phyloP scores from a whole-genome alignment of 148 eudicot genomes.

The Rhododendron simsii region DNA sequence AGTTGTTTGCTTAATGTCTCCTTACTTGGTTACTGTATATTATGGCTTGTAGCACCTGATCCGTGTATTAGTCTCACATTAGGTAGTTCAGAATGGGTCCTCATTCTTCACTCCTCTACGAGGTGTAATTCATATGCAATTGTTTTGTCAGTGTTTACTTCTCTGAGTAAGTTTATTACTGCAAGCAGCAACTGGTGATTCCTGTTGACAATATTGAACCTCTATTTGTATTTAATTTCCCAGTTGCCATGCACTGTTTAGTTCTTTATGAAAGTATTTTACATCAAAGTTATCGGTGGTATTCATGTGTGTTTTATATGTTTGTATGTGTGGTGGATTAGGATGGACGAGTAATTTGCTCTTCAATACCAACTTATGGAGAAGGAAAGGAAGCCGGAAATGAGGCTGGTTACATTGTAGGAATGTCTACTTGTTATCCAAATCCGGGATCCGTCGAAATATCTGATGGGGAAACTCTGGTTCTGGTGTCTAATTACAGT shows the following conservation, averaged over 20 bases:
- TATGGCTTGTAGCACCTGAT: background rate
- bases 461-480: conserved; percentile 54
- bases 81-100: background rate
- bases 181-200: background rate
- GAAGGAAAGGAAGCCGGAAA: conserved; percentile 67
- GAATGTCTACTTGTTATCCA: conserved; percentile 95
- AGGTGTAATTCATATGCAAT: background rate
- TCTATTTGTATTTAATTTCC: background rate
- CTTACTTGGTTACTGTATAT: background rate
- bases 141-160: background rate
- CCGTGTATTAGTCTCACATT: background rate
- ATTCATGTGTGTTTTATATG: background rate
- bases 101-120: background rate
- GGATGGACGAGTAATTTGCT: conserved; percentile 73
- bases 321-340: conserved; percentile 10
- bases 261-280: background rate
- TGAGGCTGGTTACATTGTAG: conserved; percentile 87
- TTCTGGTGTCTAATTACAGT: conserved; percentile 73
- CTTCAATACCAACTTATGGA: conserved; percentile 71
- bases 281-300: background rate
- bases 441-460: conserved; percentile 59
- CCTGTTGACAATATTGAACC: background rate
- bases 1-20: background rate
- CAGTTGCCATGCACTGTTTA: background rate
- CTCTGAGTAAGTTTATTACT: background rate